Conservation (phyloP, 2,329 filamentous ascomycete species). For the Talaromyces sp. region DNA sequence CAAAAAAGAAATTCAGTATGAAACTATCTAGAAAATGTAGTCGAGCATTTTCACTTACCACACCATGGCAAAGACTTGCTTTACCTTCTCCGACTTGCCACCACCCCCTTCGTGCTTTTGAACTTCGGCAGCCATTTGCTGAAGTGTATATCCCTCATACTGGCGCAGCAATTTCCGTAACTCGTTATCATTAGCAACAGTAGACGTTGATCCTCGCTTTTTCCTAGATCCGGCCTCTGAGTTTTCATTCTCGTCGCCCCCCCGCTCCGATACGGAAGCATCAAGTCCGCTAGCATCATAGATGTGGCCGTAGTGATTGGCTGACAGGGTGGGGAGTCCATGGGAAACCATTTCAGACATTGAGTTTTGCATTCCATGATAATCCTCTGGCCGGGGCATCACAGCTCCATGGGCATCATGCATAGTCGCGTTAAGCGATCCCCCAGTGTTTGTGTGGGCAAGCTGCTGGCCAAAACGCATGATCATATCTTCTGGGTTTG, state of each 20-base stretch:
- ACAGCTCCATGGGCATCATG: conserved; percentile 31
- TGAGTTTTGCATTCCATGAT: conserved; percentile 31
- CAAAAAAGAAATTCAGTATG: conserved; percentile 10
- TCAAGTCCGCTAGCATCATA: conserved; percentile 37
- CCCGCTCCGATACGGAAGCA: conserved; percentile 35
- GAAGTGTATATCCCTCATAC: conserved; percentile 40
- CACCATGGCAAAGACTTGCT: conserved; percentile 48
- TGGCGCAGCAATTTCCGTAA: conserved; percentile 42
- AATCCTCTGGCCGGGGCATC: conserved; percentile 33
- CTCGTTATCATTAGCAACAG: conserved; percentile 45
- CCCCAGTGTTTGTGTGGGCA: conserved; percentile 29
- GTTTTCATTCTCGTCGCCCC: conserved; percentile 36
- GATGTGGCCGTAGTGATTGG: conserved; percentile 32
- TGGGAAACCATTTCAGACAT: conserved; percentile 26
- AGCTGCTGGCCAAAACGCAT: conserved; percentile 40
- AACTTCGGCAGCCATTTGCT: conserved; percentile 44
- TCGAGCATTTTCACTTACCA: conserved; percentile 32
- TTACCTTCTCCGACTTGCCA: conserved; percentile 46
- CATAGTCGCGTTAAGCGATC: conserved; percentile 31
- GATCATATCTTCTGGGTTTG: conserved; percentile 40
- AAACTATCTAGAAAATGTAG: background rate
- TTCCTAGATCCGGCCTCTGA: conserved; percentile 39
- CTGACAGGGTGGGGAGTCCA: conserved; percentile 24
- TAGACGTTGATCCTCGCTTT: conserved; percentile 43
- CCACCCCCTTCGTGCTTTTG: conserved; percentile 44